Base-by-base conservation (phyloP, 176 grass and related monocot species). In the Calamus simplicifolius region DNA sequence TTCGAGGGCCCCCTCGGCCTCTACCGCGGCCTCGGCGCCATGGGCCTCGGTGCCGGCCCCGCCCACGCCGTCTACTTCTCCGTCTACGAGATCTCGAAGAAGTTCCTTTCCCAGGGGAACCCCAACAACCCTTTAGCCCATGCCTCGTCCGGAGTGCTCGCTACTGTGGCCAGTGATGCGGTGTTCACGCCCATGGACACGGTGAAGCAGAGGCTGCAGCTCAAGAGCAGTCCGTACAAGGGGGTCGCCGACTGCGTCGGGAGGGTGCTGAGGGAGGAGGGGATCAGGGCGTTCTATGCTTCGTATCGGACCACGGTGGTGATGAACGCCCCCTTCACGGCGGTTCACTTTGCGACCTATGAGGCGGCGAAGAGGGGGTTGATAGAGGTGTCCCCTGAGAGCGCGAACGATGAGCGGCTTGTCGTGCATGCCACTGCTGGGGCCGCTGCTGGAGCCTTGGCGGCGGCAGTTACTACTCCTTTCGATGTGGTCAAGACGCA, bases 151-250 rank as follows among this genome's bases (percentile, higher is more conserved):
- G 90, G 89, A 43, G 80, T 95, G 55, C 10, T 95, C 49, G 90
- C 90, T 1, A 95, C 90, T 14, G 6, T 95, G 4, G 69, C 85
- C 35, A 95, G 90, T 57, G 90, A 95, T 38, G 82, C 90, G 0
- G 85, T 95, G 13, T 86, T 95, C 63, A 95, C 85, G 17, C 90
- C 90, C 4, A 95, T 95, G 90, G 90, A 95, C 66, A 95, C 90
- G 27, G 77, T 95, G 59, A 95, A 95, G 79, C 90, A 95, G 79
- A 72, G 90, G 19, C 62, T 95, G 73, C 90, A 95, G 85, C 90
- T 95, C 57, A 86, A 59, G 15, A 89, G 75, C 59, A 95, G 90
- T 72, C 90, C 90, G 5, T 95, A 95, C 73, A 57, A 73, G 7
- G 85, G 85, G 19, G 79, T 95, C 4, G 12, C 65, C 19, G 81